Conservation (phyloP, 225 moss, liverwort and hornwort species). For the Sphagnum tenellum region DNA sequence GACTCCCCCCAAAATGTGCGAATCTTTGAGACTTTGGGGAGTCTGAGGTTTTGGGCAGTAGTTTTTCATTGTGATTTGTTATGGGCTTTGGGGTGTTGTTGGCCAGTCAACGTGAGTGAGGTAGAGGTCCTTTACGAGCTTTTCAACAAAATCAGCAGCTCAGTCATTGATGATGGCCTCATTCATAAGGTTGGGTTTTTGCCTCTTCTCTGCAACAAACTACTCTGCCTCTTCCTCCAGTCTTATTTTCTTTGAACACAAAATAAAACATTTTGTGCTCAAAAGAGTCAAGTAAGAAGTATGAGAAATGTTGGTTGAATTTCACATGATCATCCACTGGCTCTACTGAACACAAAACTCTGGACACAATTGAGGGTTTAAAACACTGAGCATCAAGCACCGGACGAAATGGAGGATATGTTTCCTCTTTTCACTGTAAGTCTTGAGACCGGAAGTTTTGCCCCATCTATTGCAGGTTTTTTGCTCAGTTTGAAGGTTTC, state of each 20-base stretch:
- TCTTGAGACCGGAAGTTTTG: too few relatives aligned
- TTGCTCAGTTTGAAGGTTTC: too few relatives aligned
- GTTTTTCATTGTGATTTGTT: too few relatives aligned
- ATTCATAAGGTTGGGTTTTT: conserved; percentile 32
- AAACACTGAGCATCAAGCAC: too few relatives aligned
- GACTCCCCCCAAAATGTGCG: too few relatives aligned
- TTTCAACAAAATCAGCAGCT: conserved; percentile 40
- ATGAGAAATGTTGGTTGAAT: too few relatives aligned
- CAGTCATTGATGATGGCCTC: conserved; percentile 31
- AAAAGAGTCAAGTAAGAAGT: neutral
- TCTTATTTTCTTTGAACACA: neutral
- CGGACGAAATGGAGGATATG: too few relatives aligned
- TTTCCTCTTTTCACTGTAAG: neutral
- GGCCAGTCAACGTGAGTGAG: conserved; percentile 22
- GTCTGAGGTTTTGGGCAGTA: too few relatives aligned
- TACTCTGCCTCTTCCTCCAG: neutral
- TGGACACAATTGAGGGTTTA: too few relatives aligned
- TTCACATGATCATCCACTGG: too few relatives aligned
- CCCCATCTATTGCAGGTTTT: neutral
- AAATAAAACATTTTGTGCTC: neutral
- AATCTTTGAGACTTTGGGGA: too few relatives aligned
- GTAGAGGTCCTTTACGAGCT: conserved; percentile 42
- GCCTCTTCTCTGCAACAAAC: neutral
- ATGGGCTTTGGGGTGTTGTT: neutral
- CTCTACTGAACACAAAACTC: too few relatives aligned